Evolutionary conservation across 441 rosid species (phyloP).

Genomic region (Erysimum cheiri): DNA sequence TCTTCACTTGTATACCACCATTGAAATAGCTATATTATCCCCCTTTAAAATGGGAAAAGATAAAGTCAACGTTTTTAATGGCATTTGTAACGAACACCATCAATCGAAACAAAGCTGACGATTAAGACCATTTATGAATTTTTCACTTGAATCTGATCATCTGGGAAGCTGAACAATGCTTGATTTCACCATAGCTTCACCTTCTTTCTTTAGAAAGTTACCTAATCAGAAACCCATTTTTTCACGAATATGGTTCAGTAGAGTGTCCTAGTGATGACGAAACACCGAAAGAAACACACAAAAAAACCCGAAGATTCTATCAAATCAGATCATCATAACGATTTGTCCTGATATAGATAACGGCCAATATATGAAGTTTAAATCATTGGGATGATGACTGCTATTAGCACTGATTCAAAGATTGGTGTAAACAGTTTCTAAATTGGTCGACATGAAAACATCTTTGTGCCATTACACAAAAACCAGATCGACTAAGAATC

Average conservation of each 20-base stretch:
- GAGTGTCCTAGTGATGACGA: neutral
- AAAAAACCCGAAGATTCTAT: neutral
- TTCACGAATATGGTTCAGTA: conserved; percentile 7
- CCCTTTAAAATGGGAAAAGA: neutral
- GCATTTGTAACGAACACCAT: neutral
- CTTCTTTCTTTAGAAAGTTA: conserved; percentile 35
- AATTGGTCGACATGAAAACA: neutral
- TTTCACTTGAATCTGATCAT: conserved; percentile 28
- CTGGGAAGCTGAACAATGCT: conserved; percentile 35
- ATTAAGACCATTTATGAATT: neutral
- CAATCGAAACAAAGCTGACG: neutral
- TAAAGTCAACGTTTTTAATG: neutral
- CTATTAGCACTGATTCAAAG: neutral
- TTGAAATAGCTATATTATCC: conserved; percentile 1
- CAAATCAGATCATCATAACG: neutral
- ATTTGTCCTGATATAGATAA: neutral
- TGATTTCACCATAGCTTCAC: conserved; percentile 27
- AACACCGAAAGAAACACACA: neutral
- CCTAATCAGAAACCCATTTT: conserved; percentile 29
- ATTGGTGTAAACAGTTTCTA: neutral
- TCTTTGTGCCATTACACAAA: neutral
- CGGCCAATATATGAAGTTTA: neutral
- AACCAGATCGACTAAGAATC: neutral
- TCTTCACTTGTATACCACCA: neutral
- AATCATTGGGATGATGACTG: neutral